A percentile compares a stretch with the other conserved stretches of the same genome.
Evolutionary conservation across 2,329 filamentous ascomycete genomes (phyloP).

Genomic region (Aspergillus udagawae): DNA sequence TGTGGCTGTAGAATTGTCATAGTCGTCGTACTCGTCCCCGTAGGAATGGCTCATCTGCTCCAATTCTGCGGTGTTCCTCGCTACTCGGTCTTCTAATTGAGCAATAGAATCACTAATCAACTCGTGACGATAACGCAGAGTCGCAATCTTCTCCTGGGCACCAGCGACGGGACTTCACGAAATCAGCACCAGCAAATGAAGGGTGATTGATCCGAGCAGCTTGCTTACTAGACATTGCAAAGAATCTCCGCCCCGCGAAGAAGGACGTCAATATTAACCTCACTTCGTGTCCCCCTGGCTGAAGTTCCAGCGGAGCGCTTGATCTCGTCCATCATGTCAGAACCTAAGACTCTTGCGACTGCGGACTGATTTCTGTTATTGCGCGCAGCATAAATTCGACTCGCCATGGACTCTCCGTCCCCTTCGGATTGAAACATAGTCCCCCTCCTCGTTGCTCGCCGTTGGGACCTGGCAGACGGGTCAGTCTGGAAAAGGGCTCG

Average conservation of each 20-base stretch:
- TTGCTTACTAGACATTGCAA: constrained; percentile 71
- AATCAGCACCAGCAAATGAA: constrained; percentile 8
- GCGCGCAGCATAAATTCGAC: constrained; percentile 46
- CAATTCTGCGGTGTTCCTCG: constrained; percentile 69
- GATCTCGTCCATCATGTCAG: constrained; percentile 80
- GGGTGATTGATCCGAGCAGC: background rate
- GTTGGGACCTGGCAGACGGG: constrained; percentile 54
- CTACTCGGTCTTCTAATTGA: constrained; percentile 76
- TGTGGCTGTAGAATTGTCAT: constrained; percentile 41
- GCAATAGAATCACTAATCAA: constrained; percentile 69
- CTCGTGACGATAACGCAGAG: constrained; percentile 66
- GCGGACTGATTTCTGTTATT: constrained; percentile 69
- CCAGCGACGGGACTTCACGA: constrained; percentile 64
- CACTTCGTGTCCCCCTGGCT: constrained; percentile 53
- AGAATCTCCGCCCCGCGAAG: constrained; percentile 86
- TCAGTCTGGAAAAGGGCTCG: constrained; percentile 92
- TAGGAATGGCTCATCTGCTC: constrained; percentile 63
- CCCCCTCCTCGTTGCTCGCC: constrained; percentile 44
- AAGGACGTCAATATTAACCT: constrained; percentile 81
- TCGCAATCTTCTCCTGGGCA: constrained; percentile 69
- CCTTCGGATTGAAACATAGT: constrained; percentile 45
- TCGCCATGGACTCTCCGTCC: constrained; percentile 42
- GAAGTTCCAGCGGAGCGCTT: constrained; percentile 56
- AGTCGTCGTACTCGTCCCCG: constrained; percentile 53
- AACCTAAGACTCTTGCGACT: constrained; percentile 83